Conservation (phyloP, 1,139 yeast species). For the Pneumocystis murina region DNA sequence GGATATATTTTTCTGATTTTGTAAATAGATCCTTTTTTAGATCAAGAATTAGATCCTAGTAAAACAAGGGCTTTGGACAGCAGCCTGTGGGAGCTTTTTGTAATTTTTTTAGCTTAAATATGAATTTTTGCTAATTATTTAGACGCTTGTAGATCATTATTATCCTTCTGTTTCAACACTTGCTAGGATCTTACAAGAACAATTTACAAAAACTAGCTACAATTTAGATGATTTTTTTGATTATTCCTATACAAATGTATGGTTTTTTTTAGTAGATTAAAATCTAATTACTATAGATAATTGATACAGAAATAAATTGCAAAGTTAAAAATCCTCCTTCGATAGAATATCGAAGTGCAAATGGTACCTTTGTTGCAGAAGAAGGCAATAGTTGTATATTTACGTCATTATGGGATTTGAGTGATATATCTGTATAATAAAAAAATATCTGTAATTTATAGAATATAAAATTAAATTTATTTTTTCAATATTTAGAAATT, state of each 20-base stretch:
- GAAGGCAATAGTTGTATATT: background rate
- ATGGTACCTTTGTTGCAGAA: background rate
- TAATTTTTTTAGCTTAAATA: background rate
- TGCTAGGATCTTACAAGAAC: slow-evolving; percentile 77
- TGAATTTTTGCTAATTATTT: background rate
- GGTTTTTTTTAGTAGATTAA: slow-evolving; percentile 92
- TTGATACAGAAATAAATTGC: slow-evolving; percentile 62
- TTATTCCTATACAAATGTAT: slow-evolving; percentile 56
- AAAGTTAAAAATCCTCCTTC: slow-evolving; percentile 59
- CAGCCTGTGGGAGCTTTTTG: slow-evolving; percentile 82
- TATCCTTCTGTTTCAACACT: slow-evolving; percentile 91
- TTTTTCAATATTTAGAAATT: background rate
- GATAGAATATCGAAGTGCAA: slow-evolving; percentile 37
- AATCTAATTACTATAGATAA: slow-evolving; percentile 32
- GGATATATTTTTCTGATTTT: slow-evolving; percentile 4
- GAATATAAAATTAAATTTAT: background rate
- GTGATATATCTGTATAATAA: background rate
- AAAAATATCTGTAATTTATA: background rate
- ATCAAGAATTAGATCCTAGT: slow-evolving; percentile 52
- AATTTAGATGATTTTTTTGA: slow-evolving; percentile 88
- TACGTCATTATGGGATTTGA: background rate
- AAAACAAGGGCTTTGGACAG: slow-evolving; percentile 66
- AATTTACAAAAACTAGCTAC: slow-evolving; percentile 73
- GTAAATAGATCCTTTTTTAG: slow-evolving; percentile 44
- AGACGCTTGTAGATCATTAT: slow-evolving; percentile 60